These are phyloP conservation scores for Xylaria sp. DNA, from an alignment of 2,329 filamentous ascomycete species.

Conservation along the genomic window DNA sequence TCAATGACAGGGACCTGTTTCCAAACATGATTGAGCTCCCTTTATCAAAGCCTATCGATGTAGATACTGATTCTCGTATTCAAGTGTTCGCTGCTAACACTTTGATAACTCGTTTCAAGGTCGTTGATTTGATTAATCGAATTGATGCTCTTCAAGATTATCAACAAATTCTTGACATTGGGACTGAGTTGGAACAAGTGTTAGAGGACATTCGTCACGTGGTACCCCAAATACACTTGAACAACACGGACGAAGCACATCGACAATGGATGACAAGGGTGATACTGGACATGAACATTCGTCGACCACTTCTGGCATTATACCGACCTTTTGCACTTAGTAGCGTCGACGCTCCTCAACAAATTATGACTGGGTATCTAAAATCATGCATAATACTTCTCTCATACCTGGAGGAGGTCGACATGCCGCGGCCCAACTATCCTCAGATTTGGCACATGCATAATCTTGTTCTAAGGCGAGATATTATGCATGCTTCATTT, in stretches of 20 bases:
- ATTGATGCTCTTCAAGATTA: constrained; percentile 65
- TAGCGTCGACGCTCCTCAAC: constrained; percentile 59
- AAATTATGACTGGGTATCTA: constrained; percentile 63
- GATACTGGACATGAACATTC: constrained; percentile 64
- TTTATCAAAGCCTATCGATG: constrained; percentile 60
- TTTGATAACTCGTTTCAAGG: constrained; percentile 59
- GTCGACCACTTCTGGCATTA: constrained; percentile 61
- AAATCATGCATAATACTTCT: constrained; percentile 66
- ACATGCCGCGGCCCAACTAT: constrained; percentile 58
- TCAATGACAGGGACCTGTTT: constrained; percentile 62
- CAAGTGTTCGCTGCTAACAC: constrained; percentile 65
- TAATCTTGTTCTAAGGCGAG: constrained; percentile 62
- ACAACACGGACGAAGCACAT: constrained; percentile 57
- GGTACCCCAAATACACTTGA: constrained; percentile 57
- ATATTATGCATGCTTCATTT: constrained; percentile 65
- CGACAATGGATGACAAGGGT: constrained; percentile 63
- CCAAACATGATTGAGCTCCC: constrained; percentile 61
- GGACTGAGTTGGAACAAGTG: constrained; percentile 62
- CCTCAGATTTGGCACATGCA: constrained; percentile 62
- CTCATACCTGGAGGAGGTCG: constrained; percentile 64
- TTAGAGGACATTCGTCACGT: constrained; percentile 65
- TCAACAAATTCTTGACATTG: constrained; percentile 62
- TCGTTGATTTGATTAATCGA: constrained; percentile 61
- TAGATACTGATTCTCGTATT: constrained; percentile 63
- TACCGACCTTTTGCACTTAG: constrained; percentile 66